phyloP scores from a whole-genome alignment of 1,284 basidiomycete species.

The Leccinum pachyderme region DNA sequence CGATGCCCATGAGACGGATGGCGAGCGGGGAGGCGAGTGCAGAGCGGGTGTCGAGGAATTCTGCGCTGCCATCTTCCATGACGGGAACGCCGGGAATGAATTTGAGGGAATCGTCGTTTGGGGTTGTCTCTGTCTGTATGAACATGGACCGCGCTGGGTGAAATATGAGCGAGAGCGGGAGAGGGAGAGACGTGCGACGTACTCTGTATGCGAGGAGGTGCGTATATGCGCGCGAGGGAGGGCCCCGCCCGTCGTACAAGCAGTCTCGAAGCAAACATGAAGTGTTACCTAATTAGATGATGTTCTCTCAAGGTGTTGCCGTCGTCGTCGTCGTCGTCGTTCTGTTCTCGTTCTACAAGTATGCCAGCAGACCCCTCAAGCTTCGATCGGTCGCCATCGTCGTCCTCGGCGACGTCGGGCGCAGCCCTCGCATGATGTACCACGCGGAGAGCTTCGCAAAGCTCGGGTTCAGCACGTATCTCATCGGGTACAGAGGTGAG shows the following conservation, averaged over 20 bases:
- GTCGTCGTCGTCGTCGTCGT: constrained; percentile 6
- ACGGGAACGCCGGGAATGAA: constrained; percentile 94
- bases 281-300: constrained; percentile 19
- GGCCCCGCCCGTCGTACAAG: constrained; percentile 26
- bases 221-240: constrained; percentile 33
- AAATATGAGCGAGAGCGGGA: constrained; percentile 1
- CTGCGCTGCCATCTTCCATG: constrained; percentile 85
- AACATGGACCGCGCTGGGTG: constrained; percentile 84
- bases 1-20: constrained; percentile 88
- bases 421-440: constrained; percentile 98
- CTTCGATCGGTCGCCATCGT: constrained; percentile 79
- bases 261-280: constrained; percentile 17
- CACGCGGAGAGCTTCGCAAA: constrained; percentile 91
- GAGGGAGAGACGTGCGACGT: constrained; percentile 4
- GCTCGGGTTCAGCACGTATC: constrained; percentile 73
- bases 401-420: constrained; percentile 94
- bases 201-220: constrained; percentile 27
- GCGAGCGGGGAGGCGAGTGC: constrained; percentile 89
- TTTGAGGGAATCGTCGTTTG: constrained; percentile 97
- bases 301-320: neutral
- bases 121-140: constrained; percentile 96
- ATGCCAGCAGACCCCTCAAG: constrained; percentile 38
- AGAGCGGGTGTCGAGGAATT: constrained; percentile 88
- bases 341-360: constrained; percentile 14
- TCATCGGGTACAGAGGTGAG: constrained; percentile 87